These are phyloP conservation scores for Globisporangium apiculatum DNA, from an alignment of 352 stramenopile species.

Conservation along the genomic window DNA sequence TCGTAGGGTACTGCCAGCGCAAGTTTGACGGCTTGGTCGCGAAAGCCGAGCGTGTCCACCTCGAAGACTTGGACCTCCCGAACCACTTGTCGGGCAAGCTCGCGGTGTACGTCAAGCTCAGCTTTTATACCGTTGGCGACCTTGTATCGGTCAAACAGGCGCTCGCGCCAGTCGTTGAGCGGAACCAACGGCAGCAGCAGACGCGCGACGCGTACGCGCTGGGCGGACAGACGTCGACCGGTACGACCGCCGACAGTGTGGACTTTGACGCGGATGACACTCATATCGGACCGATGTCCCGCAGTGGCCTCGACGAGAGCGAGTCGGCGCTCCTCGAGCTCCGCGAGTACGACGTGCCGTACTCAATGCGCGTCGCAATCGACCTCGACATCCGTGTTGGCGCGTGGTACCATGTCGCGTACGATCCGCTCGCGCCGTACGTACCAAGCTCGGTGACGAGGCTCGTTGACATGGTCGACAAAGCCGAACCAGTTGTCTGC, in stretches of 20 bases:
- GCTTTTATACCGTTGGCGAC: slow-evolving; percentile 79
- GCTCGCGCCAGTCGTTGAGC: slow-evolving; percentile 47
- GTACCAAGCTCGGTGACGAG: slow-evolving; percentile 34
- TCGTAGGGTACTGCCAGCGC: slow-evolving; percentile 69
- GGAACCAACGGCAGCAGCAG: slow-evolving; percentile 59
- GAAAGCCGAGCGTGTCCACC: slow-evolving; percentile 62
- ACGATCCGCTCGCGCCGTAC: slow-evolving; percentile 61
- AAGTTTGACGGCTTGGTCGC: slow-evolving; percentile 86
- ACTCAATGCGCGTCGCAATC: slow-evolving; percentile 94
- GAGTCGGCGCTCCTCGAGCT: slow-evolving; percentile 87
- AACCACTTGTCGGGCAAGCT: slow-evolving; percentile 88
- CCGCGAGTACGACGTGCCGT: slow-evolving; percentile 98
- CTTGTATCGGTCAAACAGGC: slow-evolving; percentile 63
- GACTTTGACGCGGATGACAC: slow-evolving; percentile 16
- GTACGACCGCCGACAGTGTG: slow-evolving; percentile 12
- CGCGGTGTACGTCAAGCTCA: slow-evolving; percentile 85
- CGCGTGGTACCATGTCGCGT: slow-evolving; percentile 94
- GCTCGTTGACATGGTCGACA: slow-evolving; percentile 88
- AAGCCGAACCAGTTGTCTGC: slow-evolving; percentile 91
- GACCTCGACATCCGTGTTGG: slow-evolving; percentile 95
- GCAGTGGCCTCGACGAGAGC: slow-evolving; percentile 37
- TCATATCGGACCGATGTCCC: neutral
- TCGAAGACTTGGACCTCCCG: slow-evolving; percentile 89
- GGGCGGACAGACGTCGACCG: slow-evolving; percentile 27
- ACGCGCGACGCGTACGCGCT: slow-evolving; percentile 64